These are phyloP conservation scores for Zygoascus ofunaensis DNA, from an alignment of 805 yeast species.

Conservation along the genomic window DNA sequence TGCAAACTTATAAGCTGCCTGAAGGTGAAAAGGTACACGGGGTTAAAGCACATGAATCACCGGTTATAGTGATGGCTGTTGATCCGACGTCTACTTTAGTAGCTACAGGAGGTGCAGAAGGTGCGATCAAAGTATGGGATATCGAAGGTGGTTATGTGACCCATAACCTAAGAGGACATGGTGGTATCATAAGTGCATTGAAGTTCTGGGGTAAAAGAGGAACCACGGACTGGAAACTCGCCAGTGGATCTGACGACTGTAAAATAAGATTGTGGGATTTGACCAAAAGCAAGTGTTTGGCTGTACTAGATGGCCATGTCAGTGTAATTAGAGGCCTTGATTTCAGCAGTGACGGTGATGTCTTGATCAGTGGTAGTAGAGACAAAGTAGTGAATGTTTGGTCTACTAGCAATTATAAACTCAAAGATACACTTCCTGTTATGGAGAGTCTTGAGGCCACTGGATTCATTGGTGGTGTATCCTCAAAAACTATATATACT, in stretches of 20 bases:
- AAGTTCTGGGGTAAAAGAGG: constrained; percentile 66
- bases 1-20: constrained; percentile 51
- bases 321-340: constrained; percentile 82
- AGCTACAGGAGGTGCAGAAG: constrained; percentile 95
- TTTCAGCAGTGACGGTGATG: constrained; percentile 44
- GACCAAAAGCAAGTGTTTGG: constrained; percentile 58
- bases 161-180: constrained; percentile 88
- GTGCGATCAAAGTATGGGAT: constrained; percentile 86
- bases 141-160: constrained; percentile 80
- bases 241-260: constrained; percentile 59
- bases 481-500: constrained; percentile 12
- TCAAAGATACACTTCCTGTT: constrained; percentile 59
- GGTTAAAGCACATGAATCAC: constrained; percentile 47
- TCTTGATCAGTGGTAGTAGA: constrained; percentile 76
- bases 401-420: constrained; percentile 42
- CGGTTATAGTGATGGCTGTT: constrained; percentile 66
- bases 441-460: constrained; percentile 40
- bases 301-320: constrained; percentile 60
- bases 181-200: constrained; percentile 73
- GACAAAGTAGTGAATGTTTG: constrained; percentile 66
- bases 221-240: constrained; percentile 60
- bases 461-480: constrained; percentile 22
- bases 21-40: constrained; percentile 24
- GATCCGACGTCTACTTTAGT: constrained; percentile 78
- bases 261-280: constrained; percentile 53